A percentile compares a stretch with the other conserved stretches of the same genome.
phyloP scores from a whole-genome alignment of 768 basidiomycete genomes.

The Tephrocybe rancida region DNA sequence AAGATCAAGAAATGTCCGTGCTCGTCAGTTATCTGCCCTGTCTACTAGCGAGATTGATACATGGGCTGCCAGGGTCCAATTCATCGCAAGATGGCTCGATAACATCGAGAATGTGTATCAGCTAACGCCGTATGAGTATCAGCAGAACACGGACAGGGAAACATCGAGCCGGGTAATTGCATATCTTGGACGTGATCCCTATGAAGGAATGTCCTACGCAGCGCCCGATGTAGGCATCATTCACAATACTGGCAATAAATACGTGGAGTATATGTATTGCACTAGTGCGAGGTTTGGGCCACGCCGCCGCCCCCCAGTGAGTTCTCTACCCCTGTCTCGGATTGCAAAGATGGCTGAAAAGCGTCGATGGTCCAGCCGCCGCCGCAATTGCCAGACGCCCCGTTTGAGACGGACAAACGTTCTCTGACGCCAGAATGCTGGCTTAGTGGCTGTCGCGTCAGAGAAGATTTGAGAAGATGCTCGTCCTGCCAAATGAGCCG shows the following conservation, averaged over 20 bases:
- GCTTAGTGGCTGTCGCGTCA: neutral
- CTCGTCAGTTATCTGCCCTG: too few relatives aligned
- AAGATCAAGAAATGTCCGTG: too few relatives aligned
- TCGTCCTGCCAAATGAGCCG: neutral
- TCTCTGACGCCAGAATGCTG: neutral
- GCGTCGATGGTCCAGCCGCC: neutral
- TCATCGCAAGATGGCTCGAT: neutral
- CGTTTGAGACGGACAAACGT: conserved; percentile 10
- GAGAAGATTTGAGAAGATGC: neutral
- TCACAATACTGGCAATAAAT: neutral
- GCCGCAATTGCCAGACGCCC: conserved; percentile 52
- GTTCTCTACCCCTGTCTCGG: neutral
- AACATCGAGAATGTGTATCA: neutral
- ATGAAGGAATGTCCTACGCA: neutral
- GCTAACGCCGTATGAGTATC: neutral
- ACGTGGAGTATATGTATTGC: neutral
- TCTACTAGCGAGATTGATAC: neutral
- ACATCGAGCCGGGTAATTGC: neutral
- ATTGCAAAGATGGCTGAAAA: neutral
- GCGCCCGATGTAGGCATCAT: neutral
- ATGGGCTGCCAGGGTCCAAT: neutral
- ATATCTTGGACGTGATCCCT: neutral
- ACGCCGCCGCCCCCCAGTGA: neutral
- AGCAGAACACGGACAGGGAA: neutral
- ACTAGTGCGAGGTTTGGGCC: neutral